Base-by-base conservation (phyloP, 148 eudicot genomes). In the Rhododendron mucronatum region DNA sequence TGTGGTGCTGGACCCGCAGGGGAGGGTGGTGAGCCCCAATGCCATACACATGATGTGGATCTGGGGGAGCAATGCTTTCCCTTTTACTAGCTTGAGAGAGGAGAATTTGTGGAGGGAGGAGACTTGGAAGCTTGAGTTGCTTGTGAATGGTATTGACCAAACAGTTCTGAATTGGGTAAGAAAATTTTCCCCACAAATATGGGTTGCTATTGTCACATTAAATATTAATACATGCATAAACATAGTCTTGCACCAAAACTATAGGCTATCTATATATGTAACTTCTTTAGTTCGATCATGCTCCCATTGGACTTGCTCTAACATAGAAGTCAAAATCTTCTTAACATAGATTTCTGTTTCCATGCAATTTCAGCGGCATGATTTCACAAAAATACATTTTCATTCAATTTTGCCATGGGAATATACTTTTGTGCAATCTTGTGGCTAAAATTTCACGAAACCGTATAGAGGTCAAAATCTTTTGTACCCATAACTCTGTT, bases 1-100 rank as follows among this genome's bases (percentile, higher is more conserved):
- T 10, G 96, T 93, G 11, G 96, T 93, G 47, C 39, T 94, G 50
- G 95, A 93, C 89, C 91, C 93, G 23, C 92, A 89, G 39, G 96
- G 96, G 13, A 90, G 75, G 82, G 92, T 92, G 76, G 83, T 94
- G 78, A 92, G 90, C 87, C 93, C 94, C 0, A 94, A 94, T 76
- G 96, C 96, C 5, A 85, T 93, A 81, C 95, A 92, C 85, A 94
- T 94, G 96, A 94, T 94, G 96, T 91, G 92, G 93, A 93, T 93
- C 9, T 94, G 96, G 96, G 94, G 92, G 81, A 92, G 90, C 87
- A 83, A 67, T 12, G 95, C 96, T 33, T 94, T 94, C 59, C 95
- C 95, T 73, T 94, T 94, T 84, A 93, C 96, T 26, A 92, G 89
- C 81, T 12, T 10, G 1, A 90, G 92, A 84, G 96, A 94, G 81